Evolutionary conservation across 2,329 filamentous ascomycete species (phyloP).

Genomic region (Plenodomus tracheiphilus): DNA sequence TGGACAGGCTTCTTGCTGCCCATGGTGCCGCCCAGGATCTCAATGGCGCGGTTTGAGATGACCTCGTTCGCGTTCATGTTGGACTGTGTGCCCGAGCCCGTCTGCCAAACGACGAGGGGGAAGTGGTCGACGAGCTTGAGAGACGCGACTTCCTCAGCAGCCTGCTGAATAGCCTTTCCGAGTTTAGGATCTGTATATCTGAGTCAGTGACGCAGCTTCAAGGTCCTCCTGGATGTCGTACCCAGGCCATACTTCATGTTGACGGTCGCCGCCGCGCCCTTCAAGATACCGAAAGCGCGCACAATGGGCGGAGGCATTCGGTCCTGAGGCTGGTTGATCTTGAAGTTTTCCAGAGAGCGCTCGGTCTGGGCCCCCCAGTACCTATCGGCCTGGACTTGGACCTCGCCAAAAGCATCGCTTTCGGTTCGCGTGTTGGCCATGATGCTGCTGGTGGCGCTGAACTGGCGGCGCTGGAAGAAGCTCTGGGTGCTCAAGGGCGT

Average conservation of each 20-base stretch:
- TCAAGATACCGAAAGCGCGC: conserved; percentile 93
- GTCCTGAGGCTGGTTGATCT: conserved; percentile 98
- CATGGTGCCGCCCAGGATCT: conserved; percentile 92
- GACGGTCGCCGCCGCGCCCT: conserved; percentile 92
- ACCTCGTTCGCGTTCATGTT: conserved; percentile 99
- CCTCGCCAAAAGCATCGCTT: conserved; percentile 96
- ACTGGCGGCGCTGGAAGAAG: conserved; percentile 31
- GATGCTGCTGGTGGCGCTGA: conserved; percentile 33
- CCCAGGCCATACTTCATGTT: conserved; percentile 93
- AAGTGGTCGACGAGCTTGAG: conserved; percentile 97
- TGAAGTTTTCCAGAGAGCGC: conserved; percentile 95
- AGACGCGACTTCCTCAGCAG: conserved; percentile 87
- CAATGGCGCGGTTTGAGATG: conserved; percentile 98
- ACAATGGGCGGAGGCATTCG: conserved; percentile 95
- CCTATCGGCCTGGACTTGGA: conserved; percentile 87
- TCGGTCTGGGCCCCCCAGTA: conserved; percentile 99
- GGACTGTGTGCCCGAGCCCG: conserved; percentile 95
- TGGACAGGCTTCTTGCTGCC: conserved; percentile 98
- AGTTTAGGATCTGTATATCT: conserved; percentile 73
- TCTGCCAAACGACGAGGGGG: conserved; percentile 98
- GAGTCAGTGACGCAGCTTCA: conserved; percentile 20
- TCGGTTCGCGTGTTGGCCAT: conserved; percentile 71
- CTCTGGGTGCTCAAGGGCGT: conserved; percentile 22
- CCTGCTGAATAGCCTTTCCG: conserved; percentile 91
- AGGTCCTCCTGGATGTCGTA: conserved; percentile 48